Conservation (phyloP, 2,329 filamentous ascomycete species). For the Thielaviopsis punctulata region DNA sequence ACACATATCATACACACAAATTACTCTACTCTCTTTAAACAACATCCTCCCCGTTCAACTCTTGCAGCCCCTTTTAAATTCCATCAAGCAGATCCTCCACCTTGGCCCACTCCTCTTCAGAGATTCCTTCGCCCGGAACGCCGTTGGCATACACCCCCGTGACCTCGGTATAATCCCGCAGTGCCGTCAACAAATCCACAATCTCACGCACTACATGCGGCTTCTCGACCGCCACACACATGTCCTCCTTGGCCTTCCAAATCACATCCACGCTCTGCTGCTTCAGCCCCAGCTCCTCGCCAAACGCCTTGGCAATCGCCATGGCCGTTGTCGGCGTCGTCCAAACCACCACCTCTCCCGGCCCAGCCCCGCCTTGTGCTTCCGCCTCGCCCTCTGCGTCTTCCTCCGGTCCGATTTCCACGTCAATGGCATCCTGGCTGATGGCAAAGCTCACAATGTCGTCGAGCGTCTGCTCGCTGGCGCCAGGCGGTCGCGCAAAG, state of each 20-base stretch:
- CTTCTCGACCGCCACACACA: slow-evolving; percentile 41
- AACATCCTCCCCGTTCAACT: too few species aligned
- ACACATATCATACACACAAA: background rate
- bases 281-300: slow-evolving; percentile 35
- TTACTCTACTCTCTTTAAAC: background rate
- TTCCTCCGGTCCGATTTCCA: slow-evolving; percentile 6
- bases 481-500: slow-evolving; percentile 32
- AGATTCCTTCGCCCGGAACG: slow-evolving; percentile 23
- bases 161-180: slow-evolving; percentile 50
- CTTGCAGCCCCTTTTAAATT: background rate
- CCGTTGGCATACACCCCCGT: slow-evolving; percentile 58
- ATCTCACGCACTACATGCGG: slow-evolving; percentile 36
- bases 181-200: slow-evolving; percentile 34
- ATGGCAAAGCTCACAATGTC: slow-evolving; percentile 9
- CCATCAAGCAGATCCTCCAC: slow-evolving; percentile 20
- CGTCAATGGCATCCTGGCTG: slow-evolving; percentile 9
- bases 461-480: slow-evolving; percentile 5
- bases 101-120: slow-evolving; percentile 30
- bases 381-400: background rate
- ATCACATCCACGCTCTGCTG: slow-evolving; percentile 57
- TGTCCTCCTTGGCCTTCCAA: slow-evolving; percentile 63
- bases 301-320: slow-evolving; percentile 10
- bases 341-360: slow-evolving; percentile 11
- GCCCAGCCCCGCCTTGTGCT: background rate
- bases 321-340: slow-evolving; percentile 9